Conservation (phyloP, 2,329 filamentous ascomycete species). For the Whalleya microplaca region DNA sequence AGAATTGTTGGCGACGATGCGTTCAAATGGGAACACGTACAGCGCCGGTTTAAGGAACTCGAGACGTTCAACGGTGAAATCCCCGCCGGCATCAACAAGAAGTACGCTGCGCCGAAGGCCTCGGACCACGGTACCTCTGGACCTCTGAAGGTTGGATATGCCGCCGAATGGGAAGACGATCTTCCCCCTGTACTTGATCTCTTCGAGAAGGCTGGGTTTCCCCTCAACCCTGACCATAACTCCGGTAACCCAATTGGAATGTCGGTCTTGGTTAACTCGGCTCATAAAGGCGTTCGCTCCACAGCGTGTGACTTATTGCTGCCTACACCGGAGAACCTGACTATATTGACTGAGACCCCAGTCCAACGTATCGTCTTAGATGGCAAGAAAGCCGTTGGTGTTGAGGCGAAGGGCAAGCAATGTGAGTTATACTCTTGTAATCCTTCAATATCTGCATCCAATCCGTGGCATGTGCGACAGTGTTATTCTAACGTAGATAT, state of each 20-base stretch:
- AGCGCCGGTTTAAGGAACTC: constrained; percentile 53
- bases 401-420: constrained; percentile 45
- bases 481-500: neutral
- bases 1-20: constrained; percentile 55
- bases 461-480: neutral
- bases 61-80: constrained; percentile 55
- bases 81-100: constrained; percentile 41
- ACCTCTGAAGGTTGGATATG: constrained; percentile 52
- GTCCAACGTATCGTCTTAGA: constrained; percentile 53
- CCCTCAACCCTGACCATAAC: constrained; percentile 59
- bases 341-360: constrained; percentile 51
- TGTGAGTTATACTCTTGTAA: constrained; percentile 36
- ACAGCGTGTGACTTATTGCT: constrained; percentile 56
- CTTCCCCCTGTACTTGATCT: constrained; percentile 49
- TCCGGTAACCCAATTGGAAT: constrained; percentile 62
- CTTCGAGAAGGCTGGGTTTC: constrained; percentile 52
- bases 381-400: constrained; percentile 48
- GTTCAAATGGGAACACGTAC: constrained; percentile 59
- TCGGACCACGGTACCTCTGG: constrained; percentile 54
- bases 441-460: neutral
- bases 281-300: constrained; percentile 50
- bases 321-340: constrained; percentile 52
- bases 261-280: constrained; percentile 52
- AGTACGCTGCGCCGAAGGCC: constrained; percentile 51
- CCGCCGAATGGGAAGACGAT: constrained; percentile 53